Conservation (phyloP, 768 basidiomycete genomes). For the Termitomyces sp. region DNA sequence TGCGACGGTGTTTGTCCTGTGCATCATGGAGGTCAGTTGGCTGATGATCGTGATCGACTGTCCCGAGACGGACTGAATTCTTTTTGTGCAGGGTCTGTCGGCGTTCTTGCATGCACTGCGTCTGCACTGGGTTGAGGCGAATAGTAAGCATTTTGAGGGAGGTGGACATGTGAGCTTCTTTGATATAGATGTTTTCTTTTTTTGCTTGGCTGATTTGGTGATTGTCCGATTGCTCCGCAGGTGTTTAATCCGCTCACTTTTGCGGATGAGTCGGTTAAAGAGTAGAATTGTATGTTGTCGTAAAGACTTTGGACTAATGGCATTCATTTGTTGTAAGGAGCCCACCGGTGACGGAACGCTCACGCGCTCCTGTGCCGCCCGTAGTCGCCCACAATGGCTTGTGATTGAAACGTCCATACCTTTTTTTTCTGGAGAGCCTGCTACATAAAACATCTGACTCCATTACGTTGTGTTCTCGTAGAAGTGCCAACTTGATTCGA, state of each 20-base stretch:
- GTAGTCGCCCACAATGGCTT: background rate
- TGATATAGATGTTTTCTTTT: slow-evolving; percentile 3
- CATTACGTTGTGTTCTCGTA: too few species aligned
- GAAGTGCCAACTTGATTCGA: background rate
- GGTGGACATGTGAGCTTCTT: slow-evolving; percentile 65
- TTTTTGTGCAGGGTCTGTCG: slow-evolving; percentile 67
- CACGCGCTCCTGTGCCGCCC: background rate
- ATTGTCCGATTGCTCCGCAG: slow-evolving; percentile 21
- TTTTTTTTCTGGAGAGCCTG: background rate
- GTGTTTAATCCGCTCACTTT: slow-evolving; percentile 46
- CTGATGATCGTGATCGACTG: slow-evolving; percentile 15
- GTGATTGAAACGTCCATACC: background rate
- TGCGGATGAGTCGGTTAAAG: slow-evolving; percentile 31
- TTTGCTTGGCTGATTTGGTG: slow-evolving; percentile 9
- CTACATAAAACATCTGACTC: too few species aligned
- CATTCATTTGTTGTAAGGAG: background rate
- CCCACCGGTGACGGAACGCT: background rate
- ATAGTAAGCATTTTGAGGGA: slow-evolving; percentile 93
- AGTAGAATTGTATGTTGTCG: slow-evolving; percentile 17
- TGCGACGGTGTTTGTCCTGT: slow-evolving; percentile 72
- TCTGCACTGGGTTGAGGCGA: slow-evolving; percentile 97
- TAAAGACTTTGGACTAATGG: background rate
- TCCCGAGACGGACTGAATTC: slow-evolving; percentile 10
- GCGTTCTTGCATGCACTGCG: slow-evolving; percentile 96
- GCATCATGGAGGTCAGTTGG: slow-evolving; percentile 86